Evolutionary conservation across 768 basidiomycete species (phyloP).

Genomic region (Trametes cingulata): DNA sequence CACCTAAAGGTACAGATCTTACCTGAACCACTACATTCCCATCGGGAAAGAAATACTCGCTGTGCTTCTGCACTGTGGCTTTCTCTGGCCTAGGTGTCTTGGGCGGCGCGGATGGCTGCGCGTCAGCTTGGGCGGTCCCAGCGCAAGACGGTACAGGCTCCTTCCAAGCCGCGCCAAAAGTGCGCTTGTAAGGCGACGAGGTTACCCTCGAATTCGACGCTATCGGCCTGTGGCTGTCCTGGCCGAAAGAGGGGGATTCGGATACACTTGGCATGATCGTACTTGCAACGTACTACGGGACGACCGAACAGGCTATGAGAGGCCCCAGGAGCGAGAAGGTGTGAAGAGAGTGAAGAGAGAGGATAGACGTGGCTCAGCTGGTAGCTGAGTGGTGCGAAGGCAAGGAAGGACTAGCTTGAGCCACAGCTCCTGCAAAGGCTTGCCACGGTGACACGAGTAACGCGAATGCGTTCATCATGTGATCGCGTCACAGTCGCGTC

Average conservation of each 20-base stretch:
- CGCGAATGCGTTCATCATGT: constrained; percentile 14
- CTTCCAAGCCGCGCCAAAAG: no score
- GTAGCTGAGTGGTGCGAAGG: not conserved
- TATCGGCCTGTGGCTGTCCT: no score
- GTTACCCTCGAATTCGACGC: no score
- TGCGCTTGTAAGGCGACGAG: no score
- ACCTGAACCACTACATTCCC: constrained; percentile 22
- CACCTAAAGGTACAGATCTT: not conserved
- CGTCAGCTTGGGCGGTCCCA: no score
- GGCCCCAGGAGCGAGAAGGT: no score
- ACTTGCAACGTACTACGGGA: no score
- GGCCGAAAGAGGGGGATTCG: no score
- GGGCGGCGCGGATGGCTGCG: not conserved
- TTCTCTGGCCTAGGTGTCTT: not conserved
- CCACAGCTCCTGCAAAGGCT: not conserved
- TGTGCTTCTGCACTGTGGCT: not conserved
- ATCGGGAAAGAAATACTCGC: constrained; percentile 22
- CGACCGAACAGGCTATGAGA: no score
- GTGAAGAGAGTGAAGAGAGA: no score
- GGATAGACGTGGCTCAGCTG: constrained; percentile 1
- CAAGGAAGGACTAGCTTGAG: not conserved
- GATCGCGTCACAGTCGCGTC: constrained; percentile 8
- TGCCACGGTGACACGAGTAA: constrained; percentile 1
- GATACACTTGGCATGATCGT: not conserved
- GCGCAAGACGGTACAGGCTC: no score